phyloP scores from a whole-genome alignment of 805 yeast species.

The Myxozyma kluyveri region DNA sequence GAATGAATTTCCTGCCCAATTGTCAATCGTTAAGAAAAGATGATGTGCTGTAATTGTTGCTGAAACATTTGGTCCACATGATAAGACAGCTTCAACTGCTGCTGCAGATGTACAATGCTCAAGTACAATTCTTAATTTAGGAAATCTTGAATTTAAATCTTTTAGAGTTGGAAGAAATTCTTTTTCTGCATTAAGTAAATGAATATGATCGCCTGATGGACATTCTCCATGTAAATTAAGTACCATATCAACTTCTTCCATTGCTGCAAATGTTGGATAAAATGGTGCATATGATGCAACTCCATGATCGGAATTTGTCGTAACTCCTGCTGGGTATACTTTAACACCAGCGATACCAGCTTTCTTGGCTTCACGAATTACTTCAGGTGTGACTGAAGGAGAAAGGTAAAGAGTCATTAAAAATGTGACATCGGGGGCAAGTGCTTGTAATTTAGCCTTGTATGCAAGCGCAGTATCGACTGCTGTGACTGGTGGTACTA shows the following conservation, averaged over 20 bases:
- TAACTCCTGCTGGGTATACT: slow-evolving; percentile 98
- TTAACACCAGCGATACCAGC: slow-evolving; percentile 77
- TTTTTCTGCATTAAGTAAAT: slow-evolving; percentile 91
- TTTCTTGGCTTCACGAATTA: slow-evolving; percentile 73
- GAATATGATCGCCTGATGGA: slow-evolving; percentile 75
- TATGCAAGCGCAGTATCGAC: slow-evolving; percentile 69
- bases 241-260: slow-evolving; percentile 74
- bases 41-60: slow-evolving; percentile 98
- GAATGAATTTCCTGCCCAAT: slow-evolving; percentile 95
- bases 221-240: slow-evolving; percentile 95
- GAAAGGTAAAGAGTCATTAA: slow-evolving; percentile 87
- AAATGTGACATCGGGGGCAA: slow-evolving; percentile 81
- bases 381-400: slow-evolving; percentile 77
- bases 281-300: slow-evolving; percentile 87
- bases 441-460: slow-evolving; percentile 56
- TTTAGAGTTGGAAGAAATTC: slow-evolving; percentile 83
- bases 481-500: slow-evolving; percentile 87
- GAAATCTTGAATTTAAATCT: slow-evolving; percentile 78
- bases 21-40: slow-evolving; percentile 79
- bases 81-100: slow-evolving; percentile 74
- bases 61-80: slow-evolving; percentile 72
- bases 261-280: slow-evolving; percentile 84
- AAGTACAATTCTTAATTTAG: slow-evolving; percentile 76
- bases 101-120: slow-evolving; percentile 94
- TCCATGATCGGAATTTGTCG: slow-evolving; percentile 91